Base-by-base conservation (phyloP, 2,329 filamentous ascomycete genomes). In the Hypocreales sp. region DNA sequence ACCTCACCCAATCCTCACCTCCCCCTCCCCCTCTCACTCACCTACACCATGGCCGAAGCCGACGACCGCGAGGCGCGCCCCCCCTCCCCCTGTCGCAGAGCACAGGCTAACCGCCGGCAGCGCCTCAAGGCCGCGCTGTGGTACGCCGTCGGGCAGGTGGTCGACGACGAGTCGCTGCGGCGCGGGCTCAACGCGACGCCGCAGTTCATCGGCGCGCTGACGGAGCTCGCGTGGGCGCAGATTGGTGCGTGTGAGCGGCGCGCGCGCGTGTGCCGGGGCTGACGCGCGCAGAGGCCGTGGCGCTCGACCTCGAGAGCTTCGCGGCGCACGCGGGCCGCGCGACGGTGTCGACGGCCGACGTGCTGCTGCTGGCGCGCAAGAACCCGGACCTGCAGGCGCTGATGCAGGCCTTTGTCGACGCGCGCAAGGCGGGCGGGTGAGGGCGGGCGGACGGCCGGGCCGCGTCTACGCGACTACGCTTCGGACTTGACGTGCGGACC, bases 161-260 rank as follows among this genome's bases (percentile, higher is more conserved):
- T 93, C 36, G 87, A 95, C 48, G 75, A 87, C 38, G 79, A 92
- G 47, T 77, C 74, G 8, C 35, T 57, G 17, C 40, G 41, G 11
- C 47, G 51, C 29, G 53, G 80, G 45, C 67, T 82, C 36, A 94
- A 92, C 51, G 82, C 86, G 6, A 93, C 87, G 15, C 82, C 82
- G 2, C 83, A 92, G 45, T 93, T 92, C 50, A 92, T 92, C 39
- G 83, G 78, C 7, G 78, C 79, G 0, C 51, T 92, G 45, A 90
- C 81, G 1, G 84, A 93, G 50, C 69, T 92, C 51, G 78, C 87
- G 7, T 93, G 81, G 73, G 68, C 74, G 2, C 84, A 92, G 40
- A 79, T 93, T 27, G 79, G 83, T 87, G 30, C 18, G 7, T 20
- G n/a, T n/a, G n/a, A n/a, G n/a, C n/a, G n/a, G n/a, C n/a, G n/a